Evolutionary conservation across 169 alveolate genomes (phyloP), one percentile per base, ranked within the genome.

Genomic region (Eimeria falciformis): DNA sequence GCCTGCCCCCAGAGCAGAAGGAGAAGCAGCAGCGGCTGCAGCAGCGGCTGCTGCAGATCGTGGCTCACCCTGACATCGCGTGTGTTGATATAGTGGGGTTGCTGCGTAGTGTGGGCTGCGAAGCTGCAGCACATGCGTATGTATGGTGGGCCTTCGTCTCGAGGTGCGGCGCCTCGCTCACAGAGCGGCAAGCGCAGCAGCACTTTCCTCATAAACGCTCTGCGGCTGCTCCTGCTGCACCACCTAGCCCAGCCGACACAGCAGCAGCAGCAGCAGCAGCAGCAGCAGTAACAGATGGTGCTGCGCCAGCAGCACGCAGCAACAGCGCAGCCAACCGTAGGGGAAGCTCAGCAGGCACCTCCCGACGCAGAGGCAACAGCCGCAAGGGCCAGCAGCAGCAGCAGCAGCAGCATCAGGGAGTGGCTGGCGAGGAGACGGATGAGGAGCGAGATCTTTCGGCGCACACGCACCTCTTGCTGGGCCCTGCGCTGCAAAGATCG

Each of bases 81-180:
- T 79, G 75, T 53, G 53, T 55, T 27, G 92, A 87, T 33, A 78
- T 71, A 3, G 92, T 75, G 18, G 92, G 92, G 5, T 27, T 87
- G 77, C 86, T 87, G 45, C 92, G 92, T 14, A 68, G 69, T 18
- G 86, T 58, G 1, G 86, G 66, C 58, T 87, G 92, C 78, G 87
- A 69, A 43, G 85, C 87, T 18, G 86, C 92, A 3, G 84, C 92
- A 7, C 92, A 87, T 33, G 86, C 81, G 21, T 50, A 37, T 25
- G 92, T 87, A 3, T 87, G 92, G 92, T 87, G 92, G 92, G 58
- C 56, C 47, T 46, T 87, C 25, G 92, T 62, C 9, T 17, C 92
- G 14, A 11, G 77, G 78, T 87, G 92, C 58, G 92, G 92, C 45
- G 47, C 33, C 21, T 50, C 55, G 33, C 69, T 55, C 9, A 33